Evolutionary conservation across 805 yeast genomes (phyloP), one percentile per base, ranked within the genome.

Genomic region (Blastobotrys peoriensis): DNA sequence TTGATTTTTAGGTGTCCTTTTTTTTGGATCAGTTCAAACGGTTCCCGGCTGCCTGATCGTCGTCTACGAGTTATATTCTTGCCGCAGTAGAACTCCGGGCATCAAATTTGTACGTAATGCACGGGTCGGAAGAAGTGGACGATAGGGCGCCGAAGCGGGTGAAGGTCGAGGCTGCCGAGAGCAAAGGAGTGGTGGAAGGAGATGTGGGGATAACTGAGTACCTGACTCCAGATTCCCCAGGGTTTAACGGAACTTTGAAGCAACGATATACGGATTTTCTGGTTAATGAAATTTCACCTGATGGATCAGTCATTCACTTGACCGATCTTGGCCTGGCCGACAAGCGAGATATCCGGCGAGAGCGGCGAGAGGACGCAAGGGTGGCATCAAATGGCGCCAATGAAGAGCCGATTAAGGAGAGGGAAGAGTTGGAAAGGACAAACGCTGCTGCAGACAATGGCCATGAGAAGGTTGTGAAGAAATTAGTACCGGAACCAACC

Each of bases 201-300:
- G 94, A 88, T 61, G 98, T 93, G 6, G 98, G 98, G 4, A 91
- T 93, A 51, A 79, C 86, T 1, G 76, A 77, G 41, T 89, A 68
- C 55, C 65, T 87, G 28, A 76, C 78, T 39, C 60, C 69, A 2
- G 71, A 67, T 3, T 55, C 69, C 20, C 63, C 70, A 6, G 95
- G 96, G 2, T 86, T 93, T 51, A 61, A 63, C 15, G 98, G 98
- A 2, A 72, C 75, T 10, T 70, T 93, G 55, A 93, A 93, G 63
- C 95, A 86, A 59, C 71, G 96, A 23, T 89, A 88, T 64, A 82
- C 95, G 9, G 99, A 93, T 61, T 93, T 93, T 61, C 73, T 86
- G 59, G 99, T 93, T 37, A 86, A 88, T 63, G 99, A 93, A 63
- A 83, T 93, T 45, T 83, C 73, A 48, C 54, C 65, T 23, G 66